Evolutionary conservation across 306 rosid species (phyloP).

Genomic region (Canavalia gladiata): DNA sequence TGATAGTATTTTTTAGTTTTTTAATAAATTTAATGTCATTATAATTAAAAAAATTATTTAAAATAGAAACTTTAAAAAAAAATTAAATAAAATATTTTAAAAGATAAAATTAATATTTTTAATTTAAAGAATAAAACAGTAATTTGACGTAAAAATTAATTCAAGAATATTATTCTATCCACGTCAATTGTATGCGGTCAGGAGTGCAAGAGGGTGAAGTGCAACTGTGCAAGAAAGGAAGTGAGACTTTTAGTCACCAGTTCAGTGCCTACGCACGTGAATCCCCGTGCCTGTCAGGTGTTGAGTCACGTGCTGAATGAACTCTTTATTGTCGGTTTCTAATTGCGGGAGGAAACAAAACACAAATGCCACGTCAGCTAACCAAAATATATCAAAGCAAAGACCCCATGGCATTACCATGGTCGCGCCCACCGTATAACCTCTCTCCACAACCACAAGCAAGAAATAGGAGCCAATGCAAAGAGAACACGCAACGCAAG

Average conservation of each 20-base stretch:
- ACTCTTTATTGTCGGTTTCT: slow-evolving; percentile 28
- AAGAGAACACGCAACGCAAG: slow-evolving; percentile 33
- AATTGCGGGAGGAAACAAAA: neutral
- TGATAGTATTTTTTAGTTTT: too few relatives aligned
- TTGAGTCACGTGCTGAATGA: slow-evolving; percentile 15
- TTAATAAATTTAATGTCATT: too few relatives aligned
- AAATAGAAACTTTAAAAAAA: too few relatives aligned
- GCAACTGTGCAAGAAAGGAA: too few relatives aligned
- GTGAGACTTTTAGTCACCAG: neutral
- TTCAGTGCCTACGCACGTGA: slow-evolving; percentile 27
- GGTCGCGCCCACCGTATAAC: slow-evolving; percentile 24
- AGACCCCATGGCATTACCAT: neutral
- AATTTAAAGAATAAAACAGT: too few relatives aligned
- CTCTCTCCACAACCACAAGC: neutral
- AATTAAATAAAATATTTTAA: too few relatives aligned
- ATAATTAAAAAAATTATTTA: too few relatives aligned
- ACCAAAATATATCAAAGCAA: neutral
- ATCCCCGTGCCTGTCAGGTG: slow-evolving; percentile 1
- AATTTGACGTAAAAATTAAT: too few relatives aligned
- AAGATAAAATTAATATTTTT: too few relatives aligned
- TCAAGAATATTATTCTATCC: too few relatives aligned
- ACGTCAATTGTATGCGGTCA: too few relatives aligned
- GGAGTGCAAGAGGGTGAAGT: too few relatives aligned
- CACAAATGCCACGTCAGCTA: neutral
- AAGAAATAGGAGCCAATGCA: neutral